These are phyloP conservation scores for Saccharomycodes ludwigii DNA, from an alignment of 805 yeast genomes.

Conservation along the genomic window DNA sequence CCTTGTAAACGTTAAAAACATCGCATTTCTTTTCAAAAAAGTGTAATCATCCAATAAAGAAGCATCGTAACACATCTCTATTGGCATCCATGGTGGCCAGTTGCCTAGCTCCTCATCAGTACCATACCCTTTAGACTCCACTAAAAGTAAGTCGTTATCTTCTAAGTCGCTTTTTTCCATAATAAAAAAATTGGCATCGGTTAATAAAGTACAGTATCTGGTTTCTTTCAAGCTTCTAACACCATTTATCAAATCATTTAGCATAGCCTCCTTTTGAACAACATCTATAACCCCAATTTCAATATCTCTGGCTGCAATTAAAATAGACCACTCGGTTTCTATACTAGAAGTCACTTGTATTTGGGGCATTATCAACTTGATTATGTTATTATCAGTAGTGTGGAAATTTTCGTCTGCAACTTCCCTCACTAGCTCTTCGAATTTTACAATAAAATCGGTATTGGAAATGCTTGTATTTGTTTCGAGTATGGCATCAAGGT, in stretches of 20 bases:
- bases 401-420: slow-evolving; percentile 27
- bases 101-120: slow-evolving; percentile 15
- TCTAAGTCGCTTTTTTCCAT: slow-evolving; percentile 28
- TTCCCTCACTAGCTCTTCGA: slow-evolving; percentile 34
- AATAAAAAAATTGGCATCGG: slow-evolving; percentile 44
- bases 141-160: slow-evolving; percentile 14
- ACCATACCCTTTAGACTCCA: slow-evolving; percentile 19
- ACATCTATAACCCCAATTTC: slow-evolving; percentile 40
- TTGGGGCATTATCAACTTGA: slow-evolving; percentile 50
- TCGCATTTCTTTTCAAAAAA: slow-evolving; percentile 40
- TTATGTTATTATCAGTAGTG: slow-evolving; percentile 37
- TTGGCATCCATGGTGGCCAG: slow-evolving; percentile 63
- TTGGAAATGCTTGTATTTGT: slow-evolving; percentile 11
- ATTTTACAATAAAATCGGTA: slow-evolving; percentile 27
- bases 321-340: slow-evolving; percentile 34
- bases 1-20: slow-evolving; percentile 34
- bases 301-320: slow-evolving; percentile 45
- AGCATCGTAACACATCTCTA: slow-evolving; percentile 47
- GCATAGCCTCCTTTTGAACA: slow-evolving; percentile 26
- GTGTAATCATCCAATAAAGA: slow-evolving; percentile 29
- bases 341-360: slow-evolving; percentile 39
- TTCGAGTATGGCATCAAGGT: slow-evolving; percentile 6
- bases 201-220: slow-evolving; percentile 41
- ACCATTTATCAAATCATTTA: slow-evolving; percentile 16
- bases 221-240: slow-evolving; percentile 35